A percentile compares a stretch with the other conserved stretches of the same genome.
Evolutionary conservation across 345 rosid species (phyloP).

Genomic region (Melaleuca alternifolia): DNA sequence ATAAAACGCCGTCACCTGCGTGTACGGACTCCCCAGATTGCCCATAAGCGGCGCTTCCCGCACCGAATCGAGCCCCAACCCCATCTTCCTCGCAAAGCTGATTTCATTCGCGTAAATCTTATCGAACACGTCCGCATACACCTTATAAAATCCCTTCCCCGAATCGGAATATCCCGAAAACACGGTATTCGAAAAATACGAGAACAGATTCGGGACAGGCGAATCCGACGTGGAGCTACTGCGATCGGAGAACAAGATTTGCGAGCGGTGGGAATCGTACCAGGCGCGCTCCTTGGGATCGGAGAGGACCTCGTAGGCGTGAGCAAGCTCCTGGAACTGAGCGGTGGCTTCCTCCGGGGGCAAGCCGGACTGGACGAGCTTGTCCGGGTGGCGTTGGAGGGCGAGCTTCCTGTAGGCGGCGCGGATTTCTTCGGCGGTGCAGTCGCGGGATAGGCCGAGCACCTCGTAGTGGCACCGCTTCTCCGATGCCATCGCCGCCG

Average conservation of each 20-base stretch:
- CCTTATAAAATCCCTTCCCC: conserved; percentile 76
- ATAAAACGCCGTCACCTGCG: conserved; percentile 79
- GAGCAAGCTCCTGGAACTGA: conserved; percentile 82
- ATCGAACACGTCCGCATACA: conserved; percentile 60
- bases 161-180: conserved; percentile 61
- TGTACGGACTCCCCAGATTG: conserved; percentile 60
- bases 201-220: conserved; percentile 62
- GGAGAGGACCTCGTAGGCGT: conserved; percentile 79
- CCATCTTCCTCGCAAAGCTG: conserved; percentile 45
- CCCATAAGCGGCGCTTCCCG: conserved; percentile 88
- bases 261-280: conserved; percentile 95
- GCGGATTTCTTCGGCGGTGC: conserved; percentile 70
- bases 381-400: conserved; percentile 93
- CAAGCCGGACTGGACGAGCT: conserved; percentile 79
- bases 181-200: conserved; percentile 67
- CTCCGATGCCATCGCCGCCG: conserved; percentile 42
- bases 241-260: conserved; percentile 75
- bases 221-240: conserved; percentile 17
- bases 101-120: conserved; percentile 57
- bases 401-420: conserved; percentile 75
- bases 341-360: conserved; percentile 75
- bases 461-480: conserved; percentile 92
- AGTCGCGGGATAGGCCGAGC: conserved; percentile 46
- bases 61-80: conserved; percentile 41
- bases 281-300: conserved; percentile 89